These are phyloP conservation scores for Hordeum vulgare DNA, from an alignment of 176 grass and related monocot genomes.

Conservation along the genomic window MorexV3_pseudomolecules_assembly NC_058519.1:589525201-589525700, in stretches of 20 bases:
- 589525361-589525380: conserved; percentile 49
- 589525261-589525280: conserved; percentile 27
- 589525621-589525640: not conserved
- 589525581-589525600: not conserved
- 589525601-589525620: not conserved
- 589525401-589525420: conserved; percentile 83
- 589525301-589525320: conserved; percentile 55
- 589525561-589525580: not conserved
- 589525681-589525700: not conserved
- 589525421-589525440: conserved; percentile 60
- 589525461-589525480: conserved; percentile 74
- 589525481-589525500: conserved; percentile 71
- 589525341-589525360: conserved; percentile 47
- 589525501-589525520: conserved; percentile 83
- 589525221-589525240: not conserved
- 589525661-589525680: not conserved
- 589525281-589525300: conserved; percentile 62
- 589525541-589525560: not conserved
- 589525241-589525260: not conserved
- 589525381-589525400: conserved; percentile 82
- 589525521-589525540: not conserved
- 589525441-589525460: conserved; percentile 47
- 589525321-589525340: conserved; percentile 64
- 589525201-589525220: not conserved
- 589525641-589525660: not conserved